Evolutionary conservation across 345 rosid species (phyloP), one percentile per base, ranked within the genome.

Genomic region (Lepidium sativum): DNA sequence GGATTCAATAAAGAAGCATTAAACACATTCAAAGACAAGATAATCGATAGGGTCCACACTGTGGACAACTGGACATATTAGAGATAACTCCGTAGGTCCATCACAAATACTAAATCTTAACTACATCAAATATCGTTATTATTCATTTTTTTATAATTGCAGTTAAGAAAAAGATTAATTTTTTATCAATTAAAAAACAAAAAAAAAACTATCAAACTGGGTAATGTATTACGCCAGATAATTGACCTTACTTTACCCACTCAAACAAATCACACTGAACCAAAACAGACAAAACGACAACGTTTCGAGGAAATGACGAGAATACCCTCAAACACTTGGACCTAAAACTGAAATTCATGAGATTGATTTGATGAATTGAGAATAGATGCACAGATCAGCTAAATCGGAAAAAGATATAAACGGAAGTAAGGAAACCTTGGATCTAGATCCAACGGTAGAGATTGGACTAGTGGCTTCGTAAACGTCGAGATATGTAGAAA

Each of bases 391-490:
- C 43, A 71, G 71, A 75, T 75, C 77, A 49, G 55, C 40, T 18
- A 52, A 48, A 17, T 21, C 6, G 18, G 32, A 50, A 31, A 21
- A 0, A 44, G 10, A 21, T 29, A 31, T 15, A 54, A 20, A 35
- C 5, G 21, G 41, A 23, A 40, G 21, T n/a, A 10, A 14, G 2
- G 40, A 20, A 72, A 86, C 96, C 94, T 89, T 86, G 75, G 94
- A 87, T 83, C 86, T 86, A 82, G 77, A 77, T 62, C 77, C 79
- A 54, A 83, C 63, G 67, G 83, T 55, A 49, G 40, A 35, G 39
- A 51, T 51, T 52, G 74, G 77, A 73, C 86, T 82, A 45, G 86
- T 77, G 21, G 86, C 94, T 38, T 88, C 97, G 56, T 69, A 78
- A 23, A 89, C 86, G 39, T 82, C 96, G 65, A 71, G 78, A 17